phyloP scores from a whole-genome alignment of 2,329 filamentous ascomycete species.

The Fusarium sp. region DNA sequence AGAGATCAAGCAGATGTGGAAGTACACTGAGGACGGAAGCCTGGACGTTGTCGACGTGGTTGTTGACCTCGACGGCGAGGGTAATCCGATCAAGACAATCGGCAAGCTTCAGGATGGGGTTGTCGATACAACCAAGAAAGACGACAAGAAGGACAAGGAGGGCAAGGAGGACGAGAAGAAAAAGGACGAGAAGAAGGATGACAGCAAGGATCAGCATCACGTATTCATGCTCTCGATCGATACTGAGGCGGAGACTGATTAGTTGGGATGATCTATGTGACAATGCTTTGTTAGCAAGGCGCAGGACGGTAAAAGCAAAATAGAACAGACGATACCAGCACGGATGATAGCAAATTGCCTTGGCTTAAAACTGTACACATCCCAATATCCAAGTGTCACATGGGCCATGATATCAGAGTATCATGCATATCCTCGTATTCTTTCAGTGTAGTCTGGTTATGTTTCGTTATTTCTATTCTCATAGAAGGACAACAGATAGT shows the following conservation, averaged over 20 bases:
- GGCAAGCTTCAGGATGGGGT: conserved; percentile 55
- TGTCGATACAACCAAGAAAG: conserved; percentile 52
- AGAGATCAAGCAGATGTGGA: conserved; percentile 82
- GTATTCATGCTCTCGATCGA: conserved; percentile 55
- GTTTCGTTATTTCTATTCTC: no score
- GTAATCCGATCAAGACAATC: conserved; percentile 59
- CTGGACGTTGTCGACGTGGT: conserved; percentile 67
- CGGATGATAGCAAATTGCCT: background rate
- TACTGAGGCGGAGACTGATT: conserved; percentile 34
- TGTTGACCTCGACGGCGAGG: conserved; percentile 65
- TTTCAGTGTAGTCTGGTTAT: no score
- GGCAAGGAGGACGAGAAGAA: conserved; percentile 24
- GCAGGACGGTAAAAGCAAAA: background rate
- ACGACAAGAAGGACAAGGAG: conserved; percentile 47
- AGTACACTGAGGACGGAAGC: conserved; percentile 79
- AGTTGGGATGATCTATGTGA: background rate
- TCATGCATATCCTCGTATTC: no score
- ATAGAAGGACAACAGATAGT: no score
- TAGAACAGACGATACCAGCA: background rate
- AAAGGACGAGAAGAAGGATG: conserved; percentile 17
- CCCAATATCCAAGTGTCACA: no score
- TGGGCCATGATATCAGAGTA: no score
- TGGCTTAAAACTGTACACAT: no score
- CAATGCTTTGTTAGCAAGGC: background rate
- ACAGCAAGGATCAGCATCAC: conserved; percentile 44